Conservation (phyloP, 169 alveolate genomes). For the Babesia caballi region DNA sequence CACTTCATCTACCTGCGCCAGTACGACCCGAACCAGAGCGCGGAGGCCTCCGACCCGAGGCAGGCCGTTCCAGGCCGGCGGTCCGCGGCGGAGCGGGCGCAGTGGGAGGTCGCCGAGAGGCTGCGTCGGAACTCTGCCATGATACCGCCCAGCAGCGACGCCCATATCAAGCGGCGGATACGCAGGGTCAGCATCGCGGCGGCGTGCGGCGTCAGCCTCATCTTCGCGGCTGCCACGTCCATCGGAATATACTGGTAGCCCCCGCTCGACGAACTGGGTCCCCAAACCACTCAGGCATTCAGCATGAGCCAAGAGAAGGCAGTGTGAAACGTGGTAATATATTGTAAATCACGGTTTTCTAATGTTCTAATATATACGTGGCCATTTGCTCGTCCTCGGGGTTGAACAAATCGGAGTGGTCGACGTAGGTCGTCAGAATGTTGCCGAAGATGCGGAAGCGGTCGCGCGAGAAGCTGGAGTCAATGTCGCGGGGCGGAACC, state of each 20-base stretch:
- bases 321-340: neutral
- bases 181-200: conserved; percentile 24
- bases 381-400: neutral
- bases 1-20: conserved; percentile 59
- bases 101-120: conserved; percentile 1
- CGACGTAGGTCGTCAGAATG: conserved; percentile 1
- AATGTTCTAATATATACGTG: neutral
- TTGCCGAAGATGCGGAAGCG: conserved; percentile 18
- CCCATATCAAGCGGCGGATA: neutral
- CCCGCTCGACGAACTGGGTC: no score
- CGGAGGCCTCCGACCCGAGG: neutral
- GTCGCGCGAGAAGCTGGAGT: neutral
- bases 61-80: neutral
- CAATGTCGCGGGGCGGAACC: neutral
- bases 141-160: conserved; percentile 23
- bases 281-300: neutral
- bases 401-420: no score
- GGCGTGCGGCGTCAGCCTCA: conserved; percentile 19
- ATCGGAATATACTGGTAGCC: conserved; percentile 50
- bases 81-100: neutral
- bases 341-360: neutral
- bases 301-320: neutral
- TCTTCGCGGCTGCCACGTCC: conserved; percentile 39
- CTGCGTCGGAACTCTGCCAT: conserved; percentile 5
- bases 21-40: neutral